Base-by-base conservation (phyloP, 768 basidiomycete genomes). In the Glaciozyma martinii region DNA sequence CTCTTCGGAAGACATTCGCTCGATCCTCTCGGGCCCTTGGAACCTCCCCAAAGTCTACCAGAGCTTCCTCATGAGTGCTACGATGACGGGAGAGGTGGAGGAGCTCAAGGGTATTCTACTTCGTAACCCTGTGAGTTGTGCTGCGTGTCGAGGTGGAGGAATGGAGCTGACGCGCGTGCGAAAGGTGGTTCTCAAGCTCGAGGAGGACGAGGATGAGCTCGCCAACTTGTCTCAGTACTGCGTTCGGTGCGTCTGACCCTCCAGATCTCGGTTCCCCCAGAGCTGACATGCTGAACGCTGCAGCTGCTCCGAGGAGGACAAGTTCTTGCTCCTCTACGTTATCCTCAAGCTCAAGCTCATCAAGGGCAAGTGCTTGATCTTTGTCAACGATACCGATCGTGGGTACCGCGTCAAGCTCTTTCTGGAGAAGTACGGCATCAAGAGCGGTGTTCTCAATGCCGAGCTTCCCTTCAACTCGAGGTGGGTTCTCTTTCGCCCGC, bases 321-420 rank as follows among this genome's bases (percentile, higher is more conserved):
- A 97, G 78, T 99, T 98, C 78, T 85, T 99, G 19, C 82, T 98
- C 66, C 85, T 87, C 33, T 99, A 94, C 75, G 92, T 98, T 43
- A 89, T 98, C 66, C 85, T 98, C 75, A 98, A 97, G 76, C 85
- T 99, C 71, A 89, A 86, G 76, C 87, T 99, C 64, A 86, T 98
- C 77, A 86, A 88, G 75, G 95, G 95, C 50, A 97, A 98, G 84
- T 89, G 87, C 72, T 87, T 99, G 68, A 78, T 99, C 46, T 99
- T 99, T 73, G 94, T 98, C 60, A 97, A 97, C 78, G 87, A 90
- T 73, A 87, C 95, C 54, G 93, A 95, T 71, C 85, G 94, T 29
- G 86, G 86, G 60, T 99, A 98, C 76, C 87, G 92, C 60, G 81
- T 99, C 66, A 95, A 97, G 76, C 83, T 99, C n/a, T 99, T 98